phyloP scores from a whole-genome alignment of 352 stramenopile genomes.

The Lagenidium sp. region DNA sequence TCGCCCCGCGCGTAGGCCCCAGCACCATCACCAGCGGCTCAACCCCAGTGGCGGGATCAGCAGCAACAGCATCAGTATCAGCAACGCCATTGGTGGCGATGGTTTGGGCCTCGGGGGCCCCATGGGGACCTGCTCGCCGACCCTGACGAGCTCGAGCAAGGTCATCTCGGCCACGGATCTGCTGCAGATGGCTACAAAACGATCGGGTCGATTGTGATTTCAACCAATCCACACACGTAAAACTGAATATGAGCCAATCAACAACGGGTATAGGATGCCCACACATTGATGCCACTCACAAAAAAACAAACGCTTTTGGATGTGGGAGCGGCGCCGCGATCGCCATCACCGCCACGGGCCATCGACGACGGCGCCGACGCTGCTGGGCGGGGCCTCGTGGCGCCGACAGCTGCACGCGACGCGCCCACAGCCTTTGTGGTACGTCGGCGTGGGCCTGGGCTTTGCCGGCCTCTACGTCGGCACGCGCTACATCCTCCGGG shows the following conservation, averaged over 20 bases:
- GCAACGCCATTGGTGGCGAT: too few relatives aligned
- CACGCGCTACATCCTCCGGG: slow-evolving; percentile 44
- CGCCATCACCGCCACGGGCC: too few relatives aligned
- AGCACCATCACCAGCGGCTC: neutral
- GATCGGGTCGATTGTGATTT: too few relatives aligned
- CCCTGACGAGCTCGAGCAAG: slow-evolving; percentile 30
- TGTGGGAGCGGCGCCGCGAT: too few relatives aligned
- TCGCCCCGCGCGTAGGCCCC: neutral
- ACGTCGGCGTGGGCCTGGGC: slow-evolving; percentile 25
- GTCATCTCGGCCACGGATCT: slow-evolving; percentile 32
- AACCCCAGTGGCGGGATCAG: slow-evolving; percentile 1
- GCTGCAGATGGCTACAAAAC: slow-evolving; percentile 13
- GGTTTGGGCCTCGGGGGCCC: too few relatives aligned
- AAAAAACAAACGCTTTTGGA: too few relatives aligned
- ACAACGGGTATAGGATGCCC: neutral
- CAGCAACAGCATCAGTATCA: neutral
- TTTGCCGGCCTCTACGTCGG: slow-evolving; percentile 42
- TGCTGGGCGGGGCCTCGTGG: too few relatives aligned
- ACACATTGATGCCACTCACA: too few relatives aligned
- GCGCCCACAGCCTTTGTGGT: slow-evolving; percentile 39
- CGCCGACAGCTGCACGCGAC: slow-evolving; percentile 43
- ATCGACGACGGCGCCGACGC: too few relatives aligned
- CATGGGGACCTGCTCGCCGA: too few relatives aligned
- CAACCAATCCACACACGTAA: neutral
- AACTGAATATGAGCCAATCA: slow-evolving; percentile 12